Base-by-base conservation (phyloP, 768 basidiomycete species). In the Boletus rubescentipes region DNA sequence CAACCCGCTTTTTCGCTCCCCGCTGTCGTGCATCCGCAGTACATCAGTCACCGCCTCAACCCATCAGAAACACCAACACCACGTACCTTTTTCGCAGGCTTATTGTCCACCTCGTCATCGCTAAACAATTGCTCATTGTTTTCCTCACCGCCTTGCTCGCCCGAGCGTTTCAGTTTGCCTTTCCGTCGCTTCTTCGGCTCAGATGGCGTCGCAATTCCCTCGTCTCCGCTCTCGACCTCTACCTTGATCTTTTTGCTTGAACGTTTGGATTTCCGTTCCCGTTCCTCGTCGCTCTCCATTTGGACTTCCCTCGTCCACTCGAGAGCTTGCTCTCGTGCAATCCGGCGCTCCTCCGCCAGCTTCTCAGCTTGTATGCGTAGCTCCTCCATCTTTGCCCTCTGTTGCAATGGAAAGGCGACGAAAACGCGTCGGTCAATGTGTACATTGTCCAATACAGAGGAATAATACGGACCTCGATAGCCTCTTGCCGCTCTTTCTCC, bases 141-240 rank as follows among this genome's bases (percentile, higher is more conserved):
- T 32, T 67, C 64, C 26, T 87, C 89, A 2, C 75, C 83, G 4
- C 76, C 82, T n/a, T 76, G 75, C 0, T 69, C 74, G 20, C 62
- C 63, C 4, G 70, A 70, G 64, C 84, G 87, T 71, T 82, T 86
- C 50, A 86, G 73, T 67, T 89, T 90, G 2, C 86, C 81, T 68
- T 85, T 89, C 71, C 86, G 89, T 72, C 85, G 88, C 75, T 86
- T 89, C 75, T 88, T 90, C 2, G 82, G 78, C 65, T 87, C 85
- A 0, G 62, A 60, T 7, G 29, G 54, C 18, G 50, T 42, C 2
- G 59, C 68, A 9, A 21, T 15, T 16, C 66, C 77, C 63, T 82
- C 84, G 42, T 69, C 70, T 58, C 85, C 83, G 9, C 81, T 81
- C 47, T 80, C 79, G 18, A 68, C 72, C 46, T 75, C 80, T 4